Evolutionary conservation across 768 basidiomycete species (phyloP).

Genomic region (Botryobasidium botryosum): DNA sequence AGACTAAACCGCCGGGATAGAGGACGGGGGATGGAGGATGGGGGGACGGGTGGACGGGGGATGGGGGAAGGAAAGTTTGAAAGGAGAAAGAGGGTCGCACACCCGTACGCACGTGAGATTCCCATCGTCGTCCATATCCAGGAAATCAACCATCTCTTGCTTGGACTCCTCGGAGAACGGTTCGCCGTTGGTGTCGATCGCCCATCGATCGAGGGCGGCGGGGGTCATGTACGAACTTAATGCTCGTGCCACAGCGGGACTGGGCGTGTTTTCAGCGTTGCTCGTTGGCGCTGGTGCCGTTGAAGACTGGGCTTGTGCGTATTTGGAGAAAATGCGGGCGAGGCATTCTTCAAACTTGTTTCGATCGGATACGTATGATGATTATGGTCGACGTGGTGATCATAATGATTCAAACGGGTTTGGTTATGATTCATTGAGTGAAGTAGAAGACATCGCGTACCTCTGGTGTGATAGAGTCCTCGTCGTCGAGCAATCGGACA

Average conservation of each 20-base stretch:
- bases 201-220: constrained; percentile 56
- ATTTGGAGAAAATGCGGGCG: constrained; percentile 64
- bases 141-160: constrained; percentile 55
- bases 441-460: not conserved
- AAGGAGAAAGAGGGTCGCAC: too few species aligned
- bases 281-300: not conserved
- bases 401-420: too few species aligned
- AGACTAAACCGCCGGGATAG: too few species aligned
- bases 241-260: constrained; percentile 14
- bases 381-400: too few species aligned
- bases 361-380: too few species aligned
- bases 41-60: not conserved
- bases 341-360: constrained; percentile 57
- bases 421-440: not conserved
- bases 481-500: not conserved
- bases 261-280: not conserved
- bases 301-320: constrained; percentile 21
- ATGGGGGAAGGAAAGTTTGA: constrained; percentile 1
- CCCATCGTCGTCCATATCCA: constrained; percentile 58
- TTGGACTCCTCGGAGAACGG: constrained; percentile 65
- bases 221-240: constrained; percentile 23
- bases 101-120: constrained; percentile 43
- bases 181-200: constrained; percentile 63
- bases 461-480: not conserved
- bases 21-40: not conserved